These are phyloP conservation scores for Penicillium antarcticum DNA, from an alignment of 495 filamentous ascomycete genomes.

Conservation along the genomic window DNA sequence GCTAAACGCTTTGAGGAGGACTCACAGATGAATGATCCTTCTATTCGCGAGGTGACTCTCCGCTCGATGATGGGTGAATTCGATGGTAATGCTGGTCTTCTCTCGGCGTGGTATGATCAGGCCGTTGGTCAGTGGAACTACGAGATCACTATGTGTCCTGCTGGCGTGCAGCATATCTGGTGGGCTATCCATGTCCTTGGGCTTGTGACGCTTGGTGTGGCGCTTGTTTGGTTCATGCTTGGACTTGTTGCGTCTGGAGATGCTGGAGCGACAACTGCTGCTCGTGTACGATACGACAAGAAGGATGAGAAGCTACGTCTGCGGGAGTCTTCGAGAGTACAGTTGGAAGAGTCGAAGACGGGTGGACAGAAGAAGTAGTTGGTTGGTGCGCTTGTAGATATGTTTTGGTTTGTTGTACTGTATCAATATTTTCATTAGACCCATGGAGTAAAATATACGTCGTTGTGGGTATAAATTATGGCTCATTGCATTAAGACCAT, in stretches of 20 bases:
- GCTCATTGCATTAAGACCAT: not conserved
- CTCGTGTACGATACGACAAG: not conserved
- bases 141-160: slow-evolving; percentile 69
- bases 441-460: too few relatives aligned
- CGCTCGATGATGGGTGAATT: slow-evolving; percentile 99
- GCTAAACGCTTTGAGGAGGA: slow-evolving; percentile 24
- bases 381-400: not conserved
- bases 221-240: slow-evolving; percentile 9
- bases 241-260: not conserved
- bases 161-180: slow-evolving; percentile 90
- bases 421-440: not conserved
- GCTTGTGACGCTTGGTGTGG: slow-evolving; percentile 45
- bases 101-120: slow-evolving; percentile 85
- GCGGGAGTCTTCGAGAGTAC: not conserved
- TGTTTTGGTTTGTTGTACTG: not conserved
- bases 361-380: not conserved
- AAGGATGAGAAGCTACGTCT: not conserved
- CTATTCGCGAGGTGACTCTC: slow-evolving; percentile 84
- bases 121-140: slow-evolving; percentile 68
- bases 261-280: not conserved
- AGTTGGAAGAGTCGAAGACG: not conserved
- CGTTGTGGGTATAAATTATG: not conserved
- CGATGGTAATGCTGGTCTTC: slow-evolving; percentile 79
- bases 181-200: slow-evolving; percentile 81
- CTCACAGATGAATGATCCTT: slow-evolving; percentile 18